Base-by-base conservation (phyloP, 352 stramenopile species). In the Saprolegnia diclina region DNA sequence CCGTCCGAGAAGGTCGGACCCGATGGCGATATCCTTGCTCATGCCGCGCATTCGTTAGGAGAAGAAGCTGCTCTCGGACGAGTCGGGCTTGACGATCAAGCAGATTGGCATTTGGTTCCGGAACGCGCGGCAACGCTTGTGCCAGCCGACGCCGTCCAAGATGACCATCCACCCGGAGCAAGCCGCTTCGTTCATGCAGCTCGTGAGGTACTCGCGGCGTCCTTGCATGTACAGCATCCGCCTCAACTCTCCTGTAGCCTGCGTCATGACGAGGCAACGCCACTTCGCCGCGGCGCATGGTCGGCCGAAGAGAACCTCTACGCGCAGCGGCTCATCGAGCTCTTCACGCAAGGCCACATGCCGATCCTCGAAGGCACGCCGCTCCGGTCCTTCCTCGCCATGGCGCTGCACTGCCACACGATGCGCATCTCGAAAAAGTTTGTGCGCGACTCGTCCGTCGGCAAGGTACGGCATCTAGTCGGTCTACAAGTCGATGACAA, bases 361-460 rank as follows among this genome's bases (percentile, higher is more conserved):
- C 63, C 63, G 44, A n/a, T 69, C 21, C 24, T 69, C 13, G 63
- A 69, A 69, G 63, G 63, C 48, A 69, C 63, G 37, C 63, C 63
- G 38, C 45, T 69, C 18, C 63, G 63, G 13, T 69, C 63, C 29
- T 69, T 69, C 38, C 46, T 69, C 9, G 63, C 63, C 10, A 50
- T 69, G 9, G 63, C 53, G 6, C 29, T 69, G 18, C 63, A 69
- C 53, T 69, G 63, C 37, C 63, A 69, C 24, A 50, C 63, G 1
- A 69, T 69, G 63, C 63, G 63, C 38, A 69, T 69, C 63, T 69
- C 63, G 16, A 69, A 69, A 32, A 69, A 69, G 21, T 69, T 69
- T 69, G 63, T 69, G 29, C 63, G 63, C 32, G 63, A 69, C 21
- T 69, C 38, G 24, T 69, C 63, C 4, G 63, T 69, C n/a, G 63